Percentiles rank a stretch among this genome's conserved stretches.
phyloP scores from a whole-genome alignment of 768 basidiomycete species.

The Auricularia heimuer region DNA sequence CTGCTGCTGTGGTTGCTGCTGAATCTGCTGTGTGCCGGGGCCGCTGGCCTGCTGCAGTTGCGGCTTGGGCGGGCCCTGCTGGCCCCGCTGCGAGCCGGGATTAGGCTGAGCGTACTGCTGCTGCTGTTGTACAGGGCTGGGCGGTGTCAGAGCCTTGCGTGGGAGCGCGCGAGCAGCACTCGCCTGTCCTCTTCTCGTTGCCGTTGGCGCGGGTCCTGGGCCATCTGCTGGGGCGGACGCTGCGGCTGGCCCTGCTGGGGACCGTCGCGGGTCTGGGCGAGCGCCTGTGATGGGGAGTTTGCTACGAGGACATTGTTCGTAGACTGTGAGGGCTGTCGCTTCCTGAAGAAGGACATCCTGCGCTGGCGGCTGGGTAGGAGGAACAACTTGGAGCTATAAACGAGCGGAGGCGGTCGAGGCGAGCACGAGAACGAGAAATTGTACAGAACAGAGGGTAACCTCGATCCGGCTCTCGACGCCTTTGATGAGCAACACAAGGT shows the following conservation, averaged over 20 bases:
- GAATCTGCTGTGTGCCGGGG: slow-evolving; percentile 16
- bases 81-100: not conserved
- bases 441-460: not conserved
- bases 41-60: slow-evolving; percentile 24
- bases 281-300: slow-evolving; percentile 58
- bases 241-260: slow-evolving; percentile 23
- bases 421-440: not conserved
- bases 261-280: slow-evolving; percentile 38
- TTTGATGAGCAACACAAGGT: too few species aligned
- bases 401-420: not conserved
- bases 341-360: slow-evolving; percentile 91
- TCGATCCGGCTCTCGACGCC: too few species aligned
- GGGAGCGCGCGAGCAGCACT: not conserved
- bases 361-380: slow-evolving; percentile 47
- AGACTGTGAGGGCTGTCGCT: slow-evolving; percentile 14
- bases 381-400: slow-evolving; percentile 47
- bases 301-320: slow-evolving; percentile 39
- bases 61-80: slow-evolving; percentile 7
- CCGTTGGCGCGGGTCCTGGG: not conserved
- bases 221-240: slow-evolving; percentile 18
- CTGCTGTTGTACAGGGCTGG: slow-evolving; percentile 28
- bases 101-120: slow-evolving; percentile 19
- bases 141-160: not conserved
- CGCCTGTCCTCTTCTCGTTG: not conserved
- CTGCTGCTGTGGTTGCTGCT: slow-evolving; percentile 4